Evolutionary conservation across 768 basidiomycete genomes (phyloP), one percentile per base, ranked within the genome.

Genomic region (Hypholoma sublateritium): DNA sequence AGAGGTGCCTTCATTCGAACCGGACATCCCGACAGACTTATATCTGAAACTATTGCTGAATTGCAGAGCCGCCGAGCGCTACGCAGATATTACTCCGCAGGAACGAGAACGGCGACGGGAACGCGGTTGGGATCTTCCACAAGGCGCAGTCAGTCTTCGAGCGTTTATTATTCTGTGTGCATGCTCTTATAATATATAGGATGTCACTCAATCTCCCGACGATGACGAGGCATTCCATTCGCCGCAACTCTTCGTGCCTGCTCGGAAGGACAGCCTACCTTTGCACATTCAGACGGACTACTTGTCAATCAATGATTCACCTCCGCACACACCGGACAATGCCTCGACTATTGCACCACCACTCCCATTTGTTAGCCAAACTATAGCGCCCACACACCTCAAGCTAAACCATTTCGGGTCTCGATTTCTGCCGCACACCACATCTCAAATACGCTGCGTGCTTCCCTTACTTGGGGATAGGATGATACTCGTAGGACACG

Each of bases 381-480:
- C 61, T 19, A 74, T 83, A n/a, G 67, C 69, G 14, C 88, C 90
- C 0, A 85, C 81, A 1, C 89, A 85, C 63, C 72, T 92, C 19
- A 80, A 80, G 59, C 69, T 93, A 48, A 86, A 87, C 63, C 82
- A 89, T 41, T 93, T 94, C 67, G 92, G 92, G 19, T 93, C 91
- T 17, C 82, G 91, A 14, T 94, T 94, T 68, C 76, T 94, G 34
- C 91, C 92, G 11, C 92, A 94, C 64, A 74, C 91, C 14, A 88
- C 82, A 2, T 78, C 82, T 0, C 89, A 81, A 32, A 93, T 94
- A 58, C 83, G 85, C 54, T 88, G 88, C 69, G 69, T 93, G 11
- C 77, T 94, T 32, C 90, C 92, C 7, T 66, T 94, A 19, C 73
- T 83, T 37, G 80, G 80, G 17, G 83, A 89, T 59, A 77, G 79